These are phyloP conservation scores for Talaromyces sp. DNA, from an alignment of 2,329 filamentous ascomycete species.

Conservation along the genomic window DNA sequence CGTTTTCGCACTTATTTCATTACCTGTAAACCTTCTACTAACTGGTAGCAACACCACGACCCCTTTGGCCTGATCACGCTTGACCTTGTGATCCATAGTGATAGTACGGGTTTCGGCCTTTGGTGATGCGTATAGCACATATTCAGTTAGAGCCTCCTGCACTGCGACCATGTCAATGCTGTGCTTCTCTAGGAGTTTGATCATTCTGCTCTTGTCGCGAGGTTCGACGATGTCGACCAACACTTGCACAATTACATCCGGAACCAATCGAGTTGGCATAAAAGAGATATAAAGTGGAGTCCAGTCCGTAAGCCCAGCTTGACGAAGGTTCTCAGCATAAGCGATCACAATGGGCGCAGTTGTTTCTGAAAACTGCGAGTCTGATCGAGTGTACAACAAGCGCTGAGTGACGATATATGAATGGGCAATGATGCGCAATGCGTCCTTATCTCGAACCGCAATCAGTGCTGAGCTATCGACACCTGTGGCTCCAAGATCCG, in stretches of 20 bases:
- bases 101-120: conserved; percentile 4
- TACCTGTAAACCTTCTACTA: conserved; percentile 67
- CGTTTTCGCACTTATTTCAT: conserved; percentile 56
- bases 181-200: conserved; percentile 72
- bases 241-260: conserved; percentile 71
- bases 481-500: conserved; percentile 46
- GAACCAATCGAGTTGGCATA: conserved; percentile 61
- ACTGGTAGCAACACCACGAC: conserved; percentile 51
- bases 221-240: conserved; percentile 68
- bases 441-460: conserved; percentile 51
- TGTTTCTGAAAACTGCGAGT: conserved; percentile 62
- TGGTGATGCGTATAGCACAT: background rate
- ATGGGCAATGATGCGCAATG: conserved; percentile 67
- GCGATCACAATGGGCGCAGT: conserved; percentile 61
- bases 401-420: conserved; percentile 63
- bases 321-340: conserved; percentile 76
- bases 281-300: conserved; percentile 87
- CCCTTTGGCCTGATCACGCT: conserved; percentile 13
- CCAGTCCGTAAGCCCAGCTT: conserved; percentile 68
- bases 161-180: conserved; percentile 70
- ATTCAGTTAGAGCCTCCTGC: conserved; percentile 63
- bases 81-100: conserved; percentile 7
- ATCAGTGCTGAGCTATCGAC: conserved; percentile 49
- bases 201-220: conserved; percentile 63
- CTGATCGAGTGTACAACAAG: conserved; percentile 50